A percentile compares a stretch with the other conserved stretches of the same genome.
These are phyloP conservation scores for Tubosaeta sp. DNA, from an alignment of 768 basidiomycete genomes.

Conservation along the genomic window DNA sequence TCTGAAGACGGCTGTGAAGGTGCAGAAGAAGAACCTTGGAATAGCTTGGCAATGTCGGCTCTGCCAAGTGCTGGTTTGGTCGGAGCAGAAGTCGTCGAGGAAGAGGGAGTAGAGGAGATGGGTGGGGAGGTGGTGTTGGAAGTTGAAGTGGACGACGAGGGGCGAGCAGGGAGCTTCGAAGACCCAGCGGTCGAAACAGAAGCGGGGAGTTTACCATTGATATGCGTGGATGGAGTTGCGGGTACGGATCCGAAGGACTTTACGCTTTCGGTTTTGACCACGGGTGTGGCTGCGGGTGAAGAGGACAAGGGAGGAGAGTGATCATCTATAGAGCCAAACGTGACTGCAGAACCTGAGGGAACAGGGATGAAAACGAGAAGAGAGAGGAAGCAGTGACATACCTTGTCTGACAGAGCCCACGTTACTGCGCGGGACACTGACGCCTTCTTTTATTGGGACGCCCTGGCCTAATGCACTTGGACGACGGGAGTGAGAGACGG, in stretches of 20 bases:
- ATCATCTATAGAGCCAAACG: conserved; percentile 90
- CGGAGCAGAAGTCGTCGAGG: conserved; percentile 35
- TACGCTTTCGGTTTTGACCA: conserved; percentile 64
- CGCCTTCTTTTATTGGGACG: conserved; percentile 74
- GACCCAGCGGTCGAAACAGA: conserved; percentile 40
- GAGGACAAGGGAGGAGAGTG: conserved; percentile 72
- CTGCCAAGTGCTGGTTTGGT: conserved; percentile 29
- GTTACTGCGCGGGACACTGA: conserved; percentile 62
- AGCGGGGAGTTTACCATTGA: conserved; percentile 60
- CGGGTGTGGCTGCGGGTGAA: conserved; percentile 67
- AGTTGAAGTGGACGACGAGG: conserved; percentile 17
- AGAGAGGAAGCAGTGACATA: conserved; percentile 30
- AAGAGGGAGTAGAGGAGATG: conserved; percentile 27
- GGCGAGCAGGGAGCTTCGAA: conserved; percentile 30
- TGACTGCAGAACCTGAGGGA: conserved; percentile 58
- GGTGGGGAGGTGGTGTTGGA: conserved; percentile 30
- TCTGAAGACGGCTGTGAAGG: conserved; percentile 51
- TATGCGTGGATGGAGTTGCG: conserved; percentile 43
- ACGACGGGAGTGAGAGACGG: conserved; percentile 69
- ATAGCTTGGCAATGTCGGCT: conserved; percentile 40
- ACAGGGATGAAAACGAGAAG: conserved; percentile 5
- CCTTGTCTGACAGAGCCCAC: conserved; percentile 67
- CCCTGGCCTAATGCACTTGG: conserved; percentile 71
- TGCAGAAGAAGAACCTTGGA: conserved; percentile 33
- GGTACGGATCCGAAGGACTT: conserved; percentile 82